Percentiles rank a stretch among this genome's conserved stretches.
These are phyloP conservation scores for Gaultheria prostrata DNA, from an alignment of 148 eudicot genomes.

Conservation along the genomic window DNA sequence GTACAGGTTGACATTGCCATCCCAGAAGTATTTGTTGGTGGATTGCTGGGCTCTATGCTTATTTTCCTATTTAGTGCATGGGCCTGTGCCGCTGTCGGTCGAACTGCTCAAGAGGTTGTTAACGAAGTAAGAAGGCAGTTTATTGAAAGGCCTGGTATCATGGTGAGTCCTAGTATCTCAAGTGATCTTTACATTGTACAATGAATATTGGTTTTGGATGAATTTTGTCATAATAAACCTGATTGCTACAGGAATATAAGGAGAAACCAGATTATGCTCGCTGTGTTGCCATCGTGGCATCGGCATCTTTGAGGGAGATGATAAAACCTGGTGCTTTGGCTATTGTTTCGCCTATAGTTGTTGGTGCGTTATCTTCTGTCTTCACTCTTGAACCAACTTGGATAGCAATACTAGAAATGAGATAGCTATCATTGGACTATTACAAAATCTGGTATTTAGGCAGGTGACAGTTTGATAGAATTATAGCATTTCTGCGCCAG, in stretches of 20 bases:
- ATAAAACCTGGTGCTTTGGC: conserved; percentile 7
- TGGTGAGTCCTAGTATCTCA: conserved; percentile 46
- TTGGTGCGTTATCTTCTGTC: background rate
- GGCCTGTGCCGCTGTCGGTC: conserved; percentile 99
- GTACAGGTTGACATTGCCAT: conserved; percentile 95
- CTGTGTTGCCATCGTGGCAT: conserved; percentile 95
- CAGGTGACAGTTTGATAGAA: conserved; percentile 33
- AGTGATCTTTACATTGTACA: background rate
- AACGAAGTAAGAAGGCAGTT: conserved; percentile 98
- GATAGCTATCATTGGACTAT: conserved; percentile 47
- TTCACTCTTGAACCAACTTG: background rate
- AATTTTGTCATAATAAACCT: conserved; percentile 10
- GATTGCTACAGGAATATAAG: conserved; percentile 67
- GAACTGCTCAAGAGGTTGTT: conserved; percentile 98
- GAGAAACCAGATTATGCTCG: conserved; percentile 98
- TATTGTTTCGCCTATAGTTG: background rate
- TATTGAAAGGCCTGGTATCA: conserved; percentile 96
- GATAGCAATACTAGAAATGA: background rate
- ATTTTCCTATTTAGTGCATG: conserved; percentile 95
- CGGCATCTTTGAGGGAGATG: conserved; percentile 59
- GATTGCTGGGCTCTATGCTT: conserved; percentile 96
- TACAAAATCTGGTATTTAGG: conserved; percentile 96
- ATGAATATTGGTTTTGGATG: background rate
- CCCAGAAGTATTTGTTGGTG: conserved; percentile 98
- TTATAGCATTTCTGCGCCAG: background rate